Conservation (phyloP, 352 stramenopile genomes). For the Phytophthora colocasiae region DNA sequence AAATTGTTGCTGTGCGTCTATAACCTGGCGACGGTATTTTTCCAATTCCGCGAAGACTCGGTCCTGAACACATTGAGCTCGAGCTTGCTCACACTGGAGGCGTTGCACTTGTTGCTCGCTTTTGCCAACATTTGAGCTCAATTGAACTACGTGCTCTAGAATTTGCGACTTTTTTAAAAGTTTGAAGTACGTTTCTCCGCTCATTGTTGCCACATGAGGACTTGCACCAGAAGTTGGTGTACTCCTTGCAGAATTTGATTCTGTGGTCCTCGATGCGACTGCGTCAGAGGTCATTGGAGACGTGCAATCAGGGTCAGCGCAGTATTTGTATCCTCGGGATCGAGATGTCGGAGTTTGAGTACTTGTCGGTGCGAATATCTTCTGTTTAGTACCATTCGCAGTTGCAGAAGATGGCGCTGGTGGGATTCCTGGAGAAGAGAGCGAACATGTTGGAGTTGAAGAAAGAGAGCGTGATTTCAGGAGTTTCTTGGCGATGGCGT, state of each 20-base stretch:
- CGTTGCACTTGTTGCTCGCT: constrained; percentile 53
- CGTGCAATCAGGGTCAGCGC: constrained; percentile 41
- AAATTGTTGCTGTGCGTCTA: constrained; percentile 59
- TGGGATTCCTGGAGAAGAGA: constrained; percentile 12
- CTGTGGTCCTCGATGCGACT: constrained; percentile 7
- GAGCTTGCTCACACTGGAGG: constrained; percentile 55
- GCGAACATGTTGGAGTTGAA: constrained; percentile 21
- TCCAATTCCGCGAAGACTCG: constrained; percentile 63
- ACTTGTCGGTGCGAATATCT: constrained; percentile 19
- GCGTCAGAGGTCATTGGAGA: constrained; percentile 18
- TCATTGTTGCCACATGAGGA: constrained; percentile 41
- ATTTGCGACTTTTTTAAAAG: constrained; percentile 76
- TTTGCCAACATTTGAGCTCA: constrained; percentile 48
- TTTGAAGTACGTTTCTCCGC: constrained; percentile 65
- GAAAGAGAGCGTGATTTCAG: constrained; percentile 23
- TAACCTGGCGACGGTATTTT: constrained; percentile 54
- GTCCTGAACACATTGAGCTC: constrained; percentile 57
- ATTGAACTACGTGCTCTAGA: constrained; percentile 55
- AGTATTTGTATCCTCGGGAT: constrained; percentile 43
- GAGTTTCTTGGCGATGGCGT: background rate
- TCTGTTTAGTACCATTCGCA: constrained; percentile 5
- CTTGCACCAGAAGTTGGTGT: constrained; percentile 10
- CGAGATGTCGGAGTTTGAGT: constrained; percentile 7
- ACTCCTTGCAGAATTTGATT: constrained; percentile 3
- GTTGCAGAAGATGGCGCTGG: constrained; percentile 13